Evolutionary conservation across 805 yeast genomes (phyloP).

Genomic region (Torulaspora indica): DNA sequence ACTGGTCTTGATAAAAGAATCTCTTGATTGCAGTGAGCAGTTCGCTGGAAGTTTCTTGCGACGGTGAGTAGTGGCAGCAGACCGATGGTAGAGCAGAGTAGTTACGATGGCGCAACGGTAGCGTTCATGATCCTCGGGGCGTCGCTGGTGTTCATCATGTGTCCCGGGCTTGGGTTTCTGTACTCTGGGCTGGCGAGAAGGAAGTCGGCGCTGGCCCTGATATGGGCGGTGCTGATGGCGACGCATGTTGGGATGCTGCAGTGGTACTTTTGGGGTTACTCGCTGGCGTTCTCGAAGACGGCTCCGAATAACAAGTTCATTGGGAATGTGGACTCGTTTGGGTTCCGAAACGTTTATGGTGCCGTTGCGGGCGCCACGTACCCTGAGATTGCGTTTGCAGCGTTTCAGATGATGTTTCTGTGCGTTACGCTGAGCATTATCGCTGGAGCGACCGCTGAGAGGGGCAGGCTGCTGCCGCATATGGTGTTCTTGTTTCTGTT

Average conservation of each 20-base stretch:
- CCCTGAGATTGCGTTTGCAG: constrained; percentile 82
- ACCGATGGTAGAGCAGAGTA: constrained; percentile 27
- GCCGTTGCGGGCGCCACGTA: constrained; percentile 42
- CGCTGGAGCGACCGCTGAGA: constrained; percentile 89
- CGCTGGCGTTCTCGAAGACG: constrained; percentile 76
- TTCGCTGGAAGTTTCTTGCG: not conserved
- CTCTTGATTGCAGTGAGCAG: too few relatives aligned
- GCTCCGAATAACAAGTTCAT: constrained; percentile 74
- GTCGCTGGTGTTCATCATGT: constrained; percentile 80
- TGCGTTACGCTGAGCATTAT: constrained; percentile 89
- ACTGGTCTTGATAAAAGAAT: not conserved
- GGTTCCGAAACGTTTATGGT: constrained; percentile 66
- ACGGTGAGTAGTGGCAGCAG: not conserved
- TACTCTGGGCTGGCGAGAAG: constrained; percentile 89
- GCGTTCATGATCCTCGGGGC: constrained; percentile 55
- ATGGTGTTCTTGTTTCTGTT: constrained; percentile 78
- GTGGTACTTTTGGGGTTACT: constrained; percentile 99
- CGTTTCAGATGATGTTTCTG: constrained; percentile 86
- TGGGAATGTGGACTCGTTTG: constrained; percentile 81
- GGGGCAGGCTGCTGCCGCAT: constrained; percentile 84
- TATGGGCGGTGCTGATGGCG: constrained; percentile 73
- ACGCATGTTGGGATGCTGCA: constrained; percentile 73
- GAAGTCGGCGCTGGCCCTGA: constrained; percentile 81
- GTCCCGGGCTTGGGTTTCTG: constrained; percentile 89
- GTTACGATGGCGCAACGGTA: constrained; percentile 45